These are phyloP conservation scores for Nothophaeocryptopus gaeumannii DNA, from an alignment of 2,329 filamentous ascomycete genomes.

Conservation along the genomic window DNA sequence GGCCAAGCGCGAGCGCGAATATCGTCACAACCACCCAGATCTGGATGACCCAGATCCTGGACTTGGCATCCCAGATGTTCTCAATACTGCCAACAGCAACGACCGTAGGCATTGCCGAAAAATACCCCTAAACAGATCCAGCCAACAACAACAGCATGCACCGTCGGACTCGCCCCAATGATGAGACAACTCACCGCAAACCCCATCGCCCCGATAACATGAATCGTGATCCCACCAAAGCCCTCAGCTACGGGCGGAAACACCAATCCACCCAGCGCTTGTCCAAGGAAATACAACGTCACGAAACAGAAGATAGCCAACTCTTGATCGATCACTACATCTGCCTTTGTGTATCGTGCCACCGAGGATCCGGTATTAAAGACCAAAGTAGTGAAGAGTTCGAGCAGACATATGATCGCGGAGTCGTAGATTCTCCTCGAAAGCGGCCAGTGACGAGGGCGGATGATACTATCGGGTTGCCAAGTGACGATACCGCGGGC, in stretches of 20 bases:
- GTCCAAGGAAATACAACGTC: slow-evolving; percentile 15
- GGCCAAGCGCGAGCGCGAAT: slow-evolving; percentile 44
- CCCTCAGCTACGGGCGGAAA: slow-evolving; percentile 41
- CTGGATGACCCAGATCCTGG: slow-evolving; percentile 49
- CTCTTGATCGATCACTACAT: slow-evolving; percentile 15
- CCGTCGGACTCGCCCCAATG: slow-evolving; percentile 38
- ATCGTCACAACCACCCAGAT: slow-evolving; percentile 46
- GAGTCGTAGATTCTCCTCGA: slow-evolving; percentile 18
- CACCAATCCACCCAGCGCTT: slow-evolving; percentile 40
- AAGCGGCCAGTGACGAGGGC: slow-evolving; percentile 19
- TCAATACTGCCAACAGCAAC: slow-evolving; percentile 50
- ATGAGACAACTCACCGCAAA: slow-evolving; percentile 40
- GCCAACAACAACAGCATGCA: slow-evolving; percentile 41
- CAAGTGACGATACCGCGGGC: slow-evolving; percentile 20
- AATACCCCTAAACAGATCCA: slow-evolving; percentile 45
- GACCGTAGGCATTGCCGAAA: slow-evolving; percentile 49
- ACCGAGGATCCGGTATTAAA: slow-evolving; percentile 23
- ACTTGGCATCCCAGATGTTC: slow-evolving; percentile 40
- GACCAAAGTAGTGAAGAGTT: slow-evolving; percentile 22
- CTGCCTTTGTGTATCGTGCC: slow-evolving; percentile 15
- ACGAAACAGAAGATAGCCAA: slow-evolving; percentile 24
- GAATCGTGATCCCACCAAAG: slow-evolving; percentile 38
- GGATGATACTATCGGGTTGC: slow-evolving; percentile 14
- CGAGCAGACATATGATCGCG: slow-evolving; percentile 19
- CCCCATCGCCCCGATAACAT: slow-evolving; percentile 34